Base-by-base conservation (phyloP, 208 protist species). In the Acanthamoeba rhysodes region DNA sequence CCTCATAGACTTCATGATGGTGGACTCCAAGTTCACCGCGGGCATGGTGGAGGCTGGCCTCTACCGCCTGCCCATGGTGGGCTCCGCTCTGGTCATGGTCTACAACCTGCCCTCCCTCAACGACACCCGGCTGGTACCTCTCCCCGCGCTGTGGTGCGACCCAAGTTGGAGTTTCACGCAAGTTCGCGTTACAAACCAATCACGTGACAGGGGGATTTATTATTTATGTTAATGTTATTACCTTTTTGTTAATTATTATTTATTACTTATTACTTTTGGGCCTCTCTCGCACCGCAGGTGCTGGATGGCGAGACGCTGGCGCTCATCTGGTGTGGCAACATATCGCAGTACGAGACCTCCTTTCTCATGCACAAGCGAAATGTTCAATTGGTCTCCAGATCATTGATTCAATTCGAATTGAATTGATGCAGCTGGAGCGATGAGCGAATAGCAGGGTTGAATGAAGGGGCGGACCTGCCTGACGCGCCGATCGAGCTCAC, bases 51-150 rank as follows among this genome's bases (percentile, higher is more conserved):
- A 80, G 7, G 18, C 45, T n/a, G 72, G 72, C 72, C 45, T 50
- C 72, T 80, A 50, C 34, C 5, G 72, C 22, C 72, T 80, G 14
- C 72, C 72, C 29, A 37, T 80, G 34, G 37, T 80, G 18, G 72
- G 72, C 14, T 80, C 72, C 12, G 72, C 72, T 34, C 72, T 80
- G 6, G 32, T 80, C 32, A 80, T 80, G 72, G 72, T 80, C 29
- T 80, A 80, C 72, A 80, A 80, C 72, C 34, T 80, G 34, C 72
- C 72, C 34, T 80, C 72, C 14, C 20, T 80, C 34, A 22, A 48
- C 70, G 8, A 34, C 72, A 22, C 29, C 7, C 27, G 3, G 10
- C 37, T 80, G 72, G 72, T 80, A 80, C 41, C 41, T 45, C 41
- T n/a, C n/a, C n/a, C n/a, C n/a, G n/a, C n/a, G n/a, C n/a, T n/a